Percentiles rank a stretch among this genome's conserved stretches.
phyloP scores from a whole-genome alignment of 352 stramenopile species.

The Pythium dissotocum region DNA sequence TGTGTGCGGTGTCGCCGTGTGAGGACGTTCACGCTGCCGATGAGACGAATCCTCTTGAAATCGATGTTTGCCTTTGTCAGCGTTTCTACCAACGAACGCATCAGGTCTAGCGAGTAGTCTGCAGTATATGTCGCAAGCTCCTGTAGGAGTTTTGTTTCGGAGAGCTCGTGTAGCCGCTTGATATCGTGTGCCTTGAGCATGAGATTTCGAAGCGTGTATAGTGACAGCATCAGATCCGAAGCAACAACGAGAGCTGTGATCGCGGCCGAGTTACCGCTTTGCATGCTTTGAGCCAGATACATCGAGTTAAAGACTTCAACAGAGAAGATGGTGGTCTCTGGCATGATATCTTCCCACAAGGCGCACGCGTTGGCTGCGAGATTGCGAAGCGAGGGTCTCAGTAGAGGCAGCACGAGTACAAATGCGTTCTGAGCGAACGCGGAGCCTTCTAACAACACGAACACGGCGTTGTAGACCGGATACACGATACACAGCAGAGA shows the following conservation, averaged over 20 bases:
- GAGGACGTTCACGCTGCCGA: no score
- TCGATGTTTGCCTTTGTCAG: no score
- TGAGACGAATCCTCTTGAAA: no score
- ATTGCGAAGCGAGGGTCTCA: conserved; percentile 33
- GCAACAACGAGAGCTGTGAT: conserved; percentile 19
- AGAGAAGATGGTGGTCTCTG: conserved; percentile 31
- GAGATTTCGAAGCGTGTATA: no score
- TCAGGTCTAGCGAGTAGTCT: no score
- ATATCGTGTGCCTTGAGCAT: no score
- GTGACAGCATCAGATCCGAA: no score
- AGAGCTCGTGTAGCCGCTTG: no score
- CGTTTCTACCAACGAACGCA: no score
- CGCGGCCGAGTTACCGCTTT: conserved; percentile 30
- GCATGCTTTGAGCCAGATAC: conserved; percentile 33
- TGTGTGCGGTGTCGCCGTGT: no score
- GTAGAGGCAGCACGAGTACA: conserved; percentile 8
- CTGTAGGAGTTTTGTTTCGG: no score
- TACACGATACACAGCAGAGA: not conserved
- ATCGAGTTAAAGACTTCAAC: conserved; percentile 41
- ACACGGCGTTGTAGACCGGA: conserved; percentile 15
- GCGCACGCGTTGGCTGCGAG: conserved; percentile 21
- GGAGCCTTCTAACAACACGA: conserved; percentile 5
- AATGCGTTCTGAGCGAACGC: not conserved
- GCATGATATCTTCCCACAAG: conserved; percentile 32
- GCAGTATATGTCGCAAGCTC: no score